Evolutionary conservation across 768 basidiomycete species (phyloP).

Genomic region (Clitopilus hobsonii): DNA sequence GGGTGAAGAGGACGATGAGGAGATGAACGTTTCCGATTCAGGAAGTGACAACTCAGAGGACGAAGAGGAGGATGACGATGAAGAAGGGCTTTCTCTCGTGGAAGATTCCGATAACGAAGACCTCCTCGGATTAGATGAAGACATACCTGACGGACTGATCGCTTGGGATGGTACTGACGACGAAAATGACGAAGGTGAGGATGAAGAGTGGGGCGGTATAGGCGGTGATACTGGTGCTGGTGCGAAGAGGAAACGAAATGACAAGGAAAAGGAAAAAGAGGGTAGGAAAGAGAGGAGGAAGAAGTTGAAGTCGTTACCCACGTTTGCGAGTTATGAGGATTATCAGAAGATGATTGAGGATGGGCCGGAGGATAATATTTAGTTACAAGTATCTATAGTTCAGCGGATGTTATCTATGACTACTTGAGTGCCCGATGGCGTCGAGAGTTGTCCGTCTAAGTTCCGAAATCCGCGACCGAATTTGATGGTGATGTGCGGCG

Average conservation of each 20-base stretch:
- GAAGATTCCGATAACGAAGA: slow-evolving; percentile 74
- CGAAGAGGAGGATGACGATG: slow-evolving; percentile 32
- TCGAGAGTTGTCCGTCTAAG: too few relatives aligned
- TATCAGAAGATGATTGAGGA: slow-evolving; percentile 84
- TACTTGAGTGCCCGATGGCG: too few relatives aligned
- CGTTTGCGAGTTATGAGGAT: slow-evolving; percentile 85
- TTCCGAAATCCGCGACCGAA: too few relatives aligned
- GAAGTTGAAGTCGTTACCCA: slow-evolving; percentile 65
- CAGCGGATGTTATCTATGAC: not conserved
- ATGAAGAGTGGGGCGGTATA: slow-evolving; percentile 57
- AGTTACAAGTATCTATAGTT: slow-evolving; percentile 1
- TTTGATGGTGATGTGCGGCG: not conserved
- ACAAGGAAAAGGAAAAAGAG: slow-evolving; percentile 17
- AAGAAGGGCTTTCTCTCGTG: slow-evolving; percentile 46
- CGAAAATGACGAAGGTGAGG: slow-evolving; percentile 39
- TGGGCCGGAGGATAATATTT: slow-evolving; percentile 60
- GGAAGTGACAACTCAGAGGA: slow-evolving; percentile 23
- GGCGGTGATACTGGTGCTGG: slow-evolving; percentile 23
- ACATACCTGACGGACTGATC: slow-evolving; percentile 52
- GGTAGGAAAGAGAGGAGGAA: slow-evolving; percentile 46
- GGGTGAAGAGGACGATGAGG: slow-evolving; percentile 11
- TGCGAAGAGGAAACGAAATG: slow-evolving; percentile 44
- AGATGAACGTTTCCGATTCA: slow-evolving; percentile 26
- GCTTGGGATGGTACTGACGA: slow-evolving; percentile 55
- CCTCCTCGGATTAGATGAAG: slow-evolving; percentile 52